Conservation (phyloP, 352 stramenopile genomes). For the Blastocystis sp. region DNA sequence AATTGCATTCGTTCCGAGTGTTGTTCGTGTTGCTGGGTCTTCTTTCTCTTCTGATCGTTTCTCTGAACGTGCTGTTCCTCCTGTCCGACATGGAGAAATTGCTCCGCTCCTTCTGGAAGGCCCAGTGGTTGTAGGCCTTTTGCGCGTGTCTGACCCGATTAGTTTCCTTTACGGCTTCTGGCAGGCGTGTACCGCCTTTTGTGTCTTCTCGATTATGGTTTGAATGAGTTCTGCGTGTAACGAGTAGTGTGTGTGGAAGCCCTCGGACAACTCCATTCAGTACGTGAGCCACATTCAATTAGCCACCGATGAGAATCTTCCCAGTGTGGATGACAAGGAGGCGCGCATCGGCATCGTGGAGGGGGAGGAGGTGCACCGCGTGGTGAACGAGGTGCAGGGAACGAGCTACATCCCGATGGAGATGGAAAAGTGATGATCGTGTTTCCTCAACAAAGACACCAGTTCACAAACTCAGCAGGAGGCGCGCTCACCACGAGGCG, state of each 20-base stretch:
- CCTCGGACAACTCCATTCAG: background rate
- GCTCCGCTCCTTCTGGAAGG: slow-evolving; percentile 1
- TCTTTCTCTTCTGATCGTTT: background rate
- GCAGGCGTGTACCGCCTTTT: background rate
- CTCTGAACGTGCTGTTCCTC: background rate
- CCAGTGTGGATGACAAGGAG: background rate
- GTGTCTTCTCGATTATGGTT: background rate
- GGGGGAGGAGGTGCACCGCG: slow-evolving; percentile 8
- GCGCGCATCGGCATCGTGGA: background rate
- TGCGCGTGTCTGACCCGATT: background rate
- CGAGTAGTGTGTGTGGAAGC: background rate
- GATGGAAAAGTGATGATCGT: background rate
- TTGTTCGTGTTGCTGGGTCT: background rate
- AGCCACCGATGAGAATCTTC: slow-evolving; percentile 14
- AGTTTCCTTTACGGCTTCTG: background rate
- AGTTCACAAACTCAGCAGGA: background rate
- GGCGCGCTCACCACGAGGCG: background rate
- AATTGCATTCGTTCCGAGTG: background rate
- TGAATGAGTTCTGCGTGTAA: background rate
- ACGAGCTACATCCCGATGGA: background rate
- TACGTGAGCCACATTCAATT: slow-evolving; percentile 54
- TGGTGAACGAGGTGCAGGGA: slow-evolving; percentile 9
- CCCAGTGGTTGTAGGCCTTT: slow-evolving; percentile 47
- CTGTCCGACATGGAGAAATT: background rate
- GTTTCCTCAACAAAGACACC: background rate